Conservation (phyloP, 805 yeast species). For the Starmerella vitae region DNA sequence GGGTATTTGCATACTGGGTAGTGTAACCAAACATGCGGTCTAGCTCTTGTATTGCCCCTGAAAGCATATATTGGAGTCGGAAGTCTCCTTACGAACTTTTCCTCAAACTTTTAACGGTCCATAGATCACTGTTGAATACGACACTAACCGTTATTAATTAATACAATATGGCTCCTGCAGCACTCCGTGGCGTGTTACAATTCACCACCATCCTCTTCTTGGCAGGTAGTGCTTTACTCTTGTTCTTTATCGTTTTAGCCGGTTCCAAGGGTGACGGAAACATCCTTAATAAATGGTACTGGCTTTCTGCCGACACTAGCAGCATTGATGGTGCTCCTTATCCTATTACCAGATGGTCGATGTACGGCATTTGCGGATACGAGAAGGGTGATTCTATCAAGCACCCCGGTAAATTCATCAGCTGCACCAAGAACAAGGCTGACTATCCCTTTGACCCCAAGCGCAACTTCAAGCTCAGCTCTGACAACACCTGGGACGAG, state of each 20-base stretch:
- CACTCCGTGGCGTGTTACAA: conserved; percentile 7
- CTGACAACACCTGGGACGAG: conserved; percentile 41
- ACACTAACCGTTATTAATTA: not conserved
- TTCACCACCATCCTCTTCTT: conserved; percentile 26
- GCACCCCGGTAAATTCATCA: conserved; percentile 32
- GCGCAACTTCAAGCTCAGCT: conserved; percentile 55
- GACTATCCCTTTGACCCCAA: conserved; percentile 80
- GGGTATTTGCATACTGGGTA: no score
- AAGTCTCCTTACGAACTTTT: no score
- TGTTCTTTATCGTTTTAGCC: conserved; percentile 47
- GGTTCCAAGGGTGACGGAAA: conserved; percentile 44
- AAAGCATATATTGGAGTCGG: no score
- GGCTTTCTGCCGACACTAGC: conserved; percentile 65
- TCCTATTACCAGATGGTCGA: conserved; percentile 61
- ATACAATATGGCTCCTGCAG: conserved; percentile 7
- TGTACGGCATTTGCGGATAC: conserved; percentile 52
- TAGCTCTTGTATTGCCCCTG: no score
- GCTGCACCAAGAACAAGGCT: conserved; percentile 45
- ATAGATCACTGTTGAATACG: no score
- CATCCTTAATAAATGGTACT: conserved; percentile 55
- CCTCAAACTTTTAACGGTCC: no score
- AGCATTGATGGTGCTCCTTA: conserved; percentile 31
- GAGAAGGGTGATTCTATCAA: conserved; percentile 34
- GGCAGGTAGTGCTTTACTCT: conserved; percentile 37
- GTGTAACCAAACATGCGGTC: no score